Evolutionary conservation across 352 stramenopile species (phyloP).

Genomic region (Plasmopara muralis): DNA sequence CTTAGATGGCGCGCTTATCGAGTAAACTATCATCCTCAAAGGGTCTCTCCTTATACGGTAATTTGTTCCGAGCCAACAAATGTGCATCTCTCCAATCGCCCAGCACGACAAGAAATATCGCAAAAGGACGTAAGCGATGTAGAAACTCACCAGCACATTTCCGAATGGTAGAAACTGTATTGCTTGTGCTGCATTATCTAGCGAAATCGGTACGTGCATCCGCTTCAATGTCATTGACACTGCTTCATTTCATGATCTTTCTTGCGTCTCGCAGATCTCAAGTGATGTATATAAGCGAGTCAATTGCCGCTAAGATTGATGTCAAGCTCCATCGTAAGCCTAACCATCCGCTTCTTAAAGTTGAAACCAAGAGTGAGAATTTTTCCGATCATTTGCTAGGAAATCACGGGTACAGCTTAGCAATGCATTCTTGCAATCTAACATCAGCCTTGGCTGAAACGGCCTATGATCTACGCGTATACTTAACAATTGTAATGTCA

Average conservation of each 20-base stretch:
- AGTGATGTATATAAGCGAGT: conserved; percentile 83
- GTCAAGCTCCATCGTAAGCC: conserved; percentile 78
- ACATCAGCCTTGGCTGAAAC: not conserved
- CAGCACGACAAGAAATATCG: conserved; percentile 13
- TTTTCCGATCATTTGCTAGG: conserved; percentile 82
- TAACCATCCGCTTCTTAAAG: conserved; percentile 89
- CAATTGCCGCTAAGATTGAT: conserved; percentile 85
- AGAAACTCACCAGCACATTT: conserved; percentile 7
- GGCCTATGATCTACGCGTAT: too few species aligned
- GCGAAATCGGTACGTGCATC: conserved; percentile 2
- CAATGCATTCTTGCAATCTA: not conserved
- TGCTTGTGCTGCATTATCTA: conserved; percentile 9
- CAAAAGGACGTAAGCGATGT: conserved; percentile 11
- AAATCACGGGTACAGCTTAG: conserved; percentile 33
- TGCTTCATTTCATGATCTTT: not conserved
- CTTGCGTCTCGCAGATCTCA: conserved; percentile 32
- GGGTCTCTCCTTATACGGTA: too few species aligned
- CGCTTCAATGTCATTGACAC: conserved; percentile 8
- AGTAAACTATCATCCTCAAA: too few species aligned
- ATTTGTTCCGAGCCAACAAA: not conserved
- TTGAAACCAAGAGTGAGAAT: conserved; percentile 88
- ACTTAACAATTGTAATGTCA: too few species aligned
- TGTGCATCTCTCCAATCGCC: not conserved
- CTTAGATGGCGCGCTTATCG: too few species aligned
- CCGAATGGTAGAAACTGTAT: conserved; percentile 1